Conservation (phyloP, 495 filamentous ascomycete species). For the Hyaloscypha finlandica region DNA sequence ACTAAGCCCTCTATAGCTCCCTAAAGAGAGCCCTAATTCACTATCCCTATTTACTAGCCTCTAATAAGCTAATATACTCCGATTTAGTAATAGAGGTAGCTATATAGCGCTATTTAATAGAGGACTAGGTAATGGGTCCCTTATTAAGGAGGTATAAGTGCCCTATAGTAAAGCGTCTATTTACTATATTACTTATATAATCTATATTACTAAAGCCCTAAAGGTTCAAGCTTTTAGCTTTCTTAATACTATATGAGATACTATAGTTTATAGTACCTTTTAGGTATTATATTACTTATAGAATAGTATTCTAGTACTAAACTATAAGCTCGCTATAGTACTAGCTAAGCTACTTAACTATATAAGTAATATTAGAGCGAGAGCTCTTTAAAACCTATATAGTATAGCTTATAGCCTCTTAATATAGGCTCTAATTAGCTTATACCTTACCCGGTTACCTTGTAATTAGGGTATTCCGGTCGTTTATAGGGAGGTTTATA, state of each 20-base stretch:
- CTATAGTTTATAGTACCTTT: slow-evolving; percentile 10
- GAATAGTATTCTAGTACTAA: background rate
- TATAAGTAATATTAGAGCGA: slow-evolving; percentile 10
- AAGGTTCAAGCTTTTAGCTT: background rate
- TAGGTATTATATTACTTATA: background rate
- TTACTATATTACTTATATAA: background rate
- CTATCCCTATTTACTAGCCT: slow-evolving; percentile 4
- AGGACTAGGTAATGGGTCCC: background rate
- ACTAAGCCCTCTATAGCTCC: slow-evolving; percentile 9
- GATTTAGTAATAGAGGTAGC: background rate
- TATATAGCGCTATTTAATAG: slow-evolving; percentile 2
- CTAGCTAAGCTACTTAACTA: background rate
- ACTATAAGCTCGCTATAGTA: slow-evolving; percentile 2
- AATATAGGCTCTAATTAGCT: slow-evolving; percentile 4
- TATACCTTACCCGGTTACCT: background rate
- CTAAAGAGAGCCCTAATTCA: slow-evolving; percentile 9
- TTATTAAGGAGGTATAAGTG: background rate
- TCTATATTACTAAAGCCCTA: slow-evolving; percentile 9
- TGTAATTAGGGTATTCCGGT: slow-evolving; percentile 1
- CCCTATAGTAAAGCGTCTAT: slow-evolving; percentile 4
- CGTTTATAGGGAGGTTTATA: background rate
- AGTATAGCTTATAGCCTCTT: slow-evolving; percentile 6
- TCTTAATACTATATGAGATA: background rate
- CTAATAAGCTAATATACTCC: slow-evolving; percentile 16
- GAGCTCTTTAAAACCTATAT: slow-evolving; percentile 1